Percentiles rank a stretch among this genome's conserved stretches.
These are phyloP conservation scores for Pseudomassariella vexata DNA, from an alignment of 2,329 filamentous ascomycete genomes.

Conservation along the genomic window DNA sequence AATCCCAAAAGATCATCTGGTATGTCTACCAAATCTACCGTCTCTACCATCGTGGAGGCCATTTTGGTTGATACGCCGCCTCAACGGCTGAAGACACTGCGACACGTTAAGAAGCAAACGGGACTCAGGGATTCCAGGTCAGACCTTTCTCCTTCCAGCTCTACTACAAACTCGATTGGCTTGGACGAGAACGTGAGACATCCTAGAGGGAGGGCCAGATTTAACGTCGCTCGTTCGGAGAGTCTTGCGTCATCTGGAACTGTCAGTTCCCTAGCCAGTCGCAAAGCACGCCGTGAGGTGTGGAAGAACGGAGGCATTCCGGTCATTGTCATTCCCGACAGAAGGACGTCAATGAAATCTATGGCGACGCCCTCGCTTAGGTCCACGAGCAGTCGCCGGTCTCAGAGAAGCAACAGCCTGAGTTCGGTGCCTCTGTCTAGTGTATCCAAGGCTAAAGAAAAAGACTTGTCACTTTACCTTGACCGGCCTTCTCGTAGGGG, in stretches of 20 bases:
- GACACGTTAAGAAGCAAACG: constrained; percentile 53
- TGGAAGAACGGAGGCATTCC: constrained; percentile 56
- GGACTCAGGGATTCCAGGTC: constrained; percentile 33
- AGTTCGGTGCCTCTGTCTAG: constrained; percentile 40
- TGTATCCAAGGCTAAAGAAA: constrained; percentile 34
- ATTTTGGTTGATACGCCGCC: constrained; percentile 47
- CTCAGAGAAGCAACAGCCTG: constrained; percentile 47
- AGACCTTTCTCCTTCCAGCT: constrained; percentile 35
- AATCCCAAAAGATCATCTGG: constrained; percentile 45
- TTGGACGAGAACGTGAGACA: constrained; percentile 22
- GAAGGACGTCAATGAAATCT: constrained; percentile 47
- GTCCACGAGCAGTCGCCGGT: constrained; percentile 54
- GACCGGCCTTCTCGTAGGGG: constrained; percentile 34
- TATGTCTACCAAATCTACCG: constrained; percentile 47
- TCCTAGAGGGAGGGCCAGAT: constrained; percentile 19
- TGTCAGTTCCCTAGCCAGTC: constrained; percentile 43
- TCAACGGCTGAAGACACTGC: constrained; percentile 47
- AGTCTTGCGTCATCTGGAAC: constrained; percentile 45
- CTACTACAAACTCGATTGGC: constrained; percentile 33
- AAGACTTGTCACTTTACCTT: constrained; percentile 36
- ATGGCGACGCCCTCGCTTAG: constrained; percentile 48
- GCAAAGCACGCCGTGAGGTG: constrained; percentile 51
- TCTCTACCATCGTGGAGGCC: constrained; percentile 53
- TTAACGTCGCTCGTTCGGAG: constrained; percentile 30
- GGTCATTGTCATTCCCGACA: constrained; percentile 56